These are phyloP conservation scores for Zymoseptoria pseudotritici DNA, from an alignment of 2,329 filamentous ascomycete genomes.

Conservation along the genomic window DNA sequence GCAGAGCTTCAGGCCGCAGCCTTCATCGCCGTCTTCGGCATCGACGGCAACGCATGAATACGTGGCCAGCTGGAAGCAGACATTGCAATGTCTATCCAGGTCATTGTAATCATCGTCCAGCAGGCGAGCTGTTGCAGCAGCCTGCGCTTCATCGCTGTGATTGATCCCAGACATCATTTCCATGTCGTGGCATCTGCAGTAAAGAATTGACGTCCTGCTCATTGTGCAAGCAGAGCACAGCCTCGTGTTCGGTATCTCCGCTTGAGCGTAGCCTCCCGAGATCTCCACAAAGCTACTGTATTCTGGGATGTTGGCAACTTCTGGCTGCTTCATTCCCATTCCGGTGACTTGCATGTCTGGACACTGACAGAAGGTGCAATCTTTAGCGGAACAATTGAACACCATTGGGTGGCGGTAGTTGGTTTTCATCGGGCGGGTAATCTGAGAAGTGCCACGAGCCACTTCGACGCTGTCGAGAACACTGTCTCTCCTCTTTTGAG, in stretches of 20 bases:
- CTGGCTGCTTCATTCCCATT: slow-evolving; percentile 22
- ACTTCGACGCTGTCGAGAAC: not conserved
- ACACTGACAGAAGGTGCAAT: slow-evolving; percentile 37
- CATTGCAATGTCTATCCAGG: slow-evolving; percentile 32
- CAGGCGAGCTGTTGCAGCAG: slow-evolving; percentile 24
- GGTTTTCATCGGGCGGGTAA: slow-evolving; percentile 24
- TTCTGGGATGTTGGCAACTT: slow-evolving; percentile 27
- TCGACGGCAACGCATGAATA: slow-evolving; percentile 28
- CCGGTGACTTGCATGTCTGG: slow-evolving; percentile 33
- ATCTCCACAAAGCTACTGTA: slow-evolving; percentile 31
- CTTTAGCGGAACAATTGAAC: slow-evolving; percentile 29
- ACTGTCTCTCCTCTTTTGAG: slow-evolving; percentile 4
- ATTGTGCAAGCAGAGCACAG: slow-evolving; percentile 36
- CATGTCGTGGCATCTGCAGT: slow-evolving; percentile 30
- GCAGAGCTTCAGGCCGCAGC: slow-evolving; percentile 31
- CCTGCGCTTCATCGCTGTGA: not conserved
- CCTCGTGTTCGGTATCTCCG: slow-evolving; percentile 27
- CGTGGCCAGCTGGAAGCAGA: slow-evolving; percentile 36
- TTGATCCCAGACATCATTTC: slow-evolving; percentile 18
- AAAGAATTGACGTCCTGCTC: slow-evolving; percentile 28
- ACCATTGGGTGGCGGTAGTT: slow-evolving; percentile 35
- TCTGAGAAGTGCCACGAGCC: not conserved
- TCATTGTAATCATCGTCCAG: slow-evolving; percentile 7
- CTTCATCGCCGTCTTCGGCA: slow-evolving; percentile 1
- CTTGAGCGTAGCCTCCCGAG: slow-evolving; percentile 22